These are phyloP conservation scores for Hsuehochloa calcarea DNA, from an alignment of 176 grass and related monocot genomes.

Conservation along the genomic window DNA sequence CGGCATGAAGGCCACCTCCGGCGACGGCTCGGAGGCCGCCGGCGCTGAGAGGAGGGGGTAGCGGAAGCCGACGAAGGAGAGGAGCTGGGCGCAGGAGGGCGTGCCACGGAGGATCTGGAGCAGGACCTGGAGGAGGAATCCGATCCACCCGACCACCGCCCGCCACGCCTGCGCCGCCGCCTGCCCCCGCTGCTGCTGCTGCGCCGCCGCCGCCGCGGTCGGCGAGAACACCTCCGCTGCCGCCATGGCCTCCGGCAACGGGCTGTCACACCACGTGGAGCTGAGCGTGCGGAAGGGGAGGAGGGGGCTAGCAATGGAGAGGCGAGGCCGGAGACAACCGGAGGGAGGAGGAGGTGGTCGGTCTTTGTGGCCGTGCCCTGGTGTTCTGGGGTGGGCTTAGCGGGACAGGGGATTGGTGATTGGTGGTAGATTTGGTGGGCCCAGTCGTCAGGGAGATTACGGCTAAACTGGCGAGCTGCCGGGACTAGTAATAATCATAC, in stretches of 20 bases:
- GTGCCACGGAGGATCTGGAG: slow-evolving; percentile 86
- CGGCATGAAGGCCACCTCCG: slow-evolving; percentile 69
- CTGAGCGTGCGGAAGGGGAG: neutral
- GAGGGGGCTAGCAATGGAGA: neutral
- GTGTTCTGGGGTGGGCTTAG: slow-evolving; percentile 47
- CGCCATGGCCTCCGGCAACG: slow-evolving; percentile 42
- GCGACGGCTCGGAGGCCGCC: slow-evolving; percentile 39
- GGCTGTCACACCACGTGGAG: neutral
- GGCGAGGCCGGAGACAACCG: slow-evolving; percentile 28
- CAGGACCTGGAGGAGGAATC: slow-evolving; percentile 74
- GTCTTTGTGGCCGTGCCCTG: slow-evolving; percentile 19
- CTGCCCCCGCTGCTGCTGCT: slow-evolving; percentile 55
- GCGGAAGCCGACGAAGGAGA: slow-evolving; percentile 88
- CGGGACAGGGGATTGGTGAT: slow-evolving; percentile 37
- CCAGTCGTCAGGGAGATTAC: slow-evolving; percentile 8
- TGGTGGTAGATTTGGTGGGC: slow-evolving; percentile 33
- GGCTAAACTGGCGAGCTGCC: neutral
- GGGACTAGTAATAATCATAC: slow-evolving; percentile 35
- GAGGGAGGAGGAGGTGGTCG: slow-evolving; percentile 30
- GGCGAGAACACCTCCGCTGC: slow-evolving; percentile 58
- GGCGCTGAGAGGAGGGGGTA: slow-evolving; percentile 63
- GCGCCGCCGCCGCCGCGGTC: slow-evolving; percentile 43
- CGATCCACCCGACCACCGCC: slow-evolving; percentile 76
- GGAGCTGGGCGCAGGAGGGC: slow-evolving; percentile 81
- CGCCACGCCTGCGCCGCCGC: slow-evolving; percentile 69